Percentiles rank a stretch among this genome's conserved stretches.
Evolutionary conservation across 257 asterid genomes (phyloP).

Genomic region (Fraxinus cuspidata): DNA sequence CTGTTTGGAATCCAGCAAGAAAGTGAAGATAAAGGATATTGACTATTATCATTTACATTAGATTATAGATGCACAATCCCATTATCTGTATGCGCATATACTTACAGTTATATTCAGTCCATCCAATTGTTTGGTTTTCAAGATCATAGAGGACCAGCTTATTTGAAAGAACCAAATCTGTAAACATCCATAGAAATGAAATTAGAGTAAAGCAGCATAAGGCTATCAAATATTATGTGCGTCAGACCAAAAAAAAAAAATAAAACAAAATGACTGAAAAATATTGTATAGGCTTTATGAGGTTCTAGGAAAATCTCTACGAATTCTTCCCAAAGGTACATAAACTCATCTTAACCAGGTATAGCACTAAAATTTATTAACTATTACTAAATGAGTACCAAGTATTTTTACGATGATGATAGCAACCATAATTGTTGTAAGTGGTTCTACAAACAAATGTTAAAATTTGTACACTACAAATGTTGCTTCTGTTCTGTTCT

Average conservation of each 20-base stretch:
- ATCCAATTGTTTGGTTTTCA: constrained; percentile 91
- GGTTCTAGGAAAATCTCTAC: no score
- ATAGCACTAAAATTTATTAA: constrained; percentile 2
- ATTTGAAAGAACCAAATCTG: constrained; percentile 95
- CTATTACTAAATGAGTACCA: neutral
- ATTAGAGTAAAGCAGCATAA: neutral
- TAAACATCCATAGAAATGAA: constrained; percentile 28
- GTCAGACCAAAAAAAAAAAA: neutral
- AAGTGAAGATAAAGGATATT: constrained; percentile 13
- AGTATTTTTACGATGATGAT: neutral
- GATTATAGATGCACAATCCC: neutral
- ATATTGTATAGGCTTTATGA: constrained; percentile 1
- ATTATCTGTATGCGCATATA: constrained; percentile 15
- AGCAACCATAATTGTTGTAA: neutral
- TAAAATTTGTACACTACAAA: neutral
- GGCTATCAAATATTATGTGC: neutral
- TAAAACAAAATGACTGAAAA: constrained; percentile 6
- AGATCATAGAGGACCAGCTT: constrained; percentile 93
- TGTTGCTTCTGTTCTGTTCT: neutral
- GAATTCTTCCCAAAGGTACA: constrained; percentile 1
- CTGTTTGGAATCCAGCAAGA: constrained; percentile 16
- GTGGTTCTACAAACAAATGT: neutral
- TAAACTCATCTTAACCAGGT: constrained; percentile 10
- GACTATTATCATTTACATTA: neutral
- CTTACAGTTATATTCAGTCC: constrained; percentile 99